phyloP scores from a whole-genome alignment of 129 eudicot species.

The Calendula officinalis region DNA sequence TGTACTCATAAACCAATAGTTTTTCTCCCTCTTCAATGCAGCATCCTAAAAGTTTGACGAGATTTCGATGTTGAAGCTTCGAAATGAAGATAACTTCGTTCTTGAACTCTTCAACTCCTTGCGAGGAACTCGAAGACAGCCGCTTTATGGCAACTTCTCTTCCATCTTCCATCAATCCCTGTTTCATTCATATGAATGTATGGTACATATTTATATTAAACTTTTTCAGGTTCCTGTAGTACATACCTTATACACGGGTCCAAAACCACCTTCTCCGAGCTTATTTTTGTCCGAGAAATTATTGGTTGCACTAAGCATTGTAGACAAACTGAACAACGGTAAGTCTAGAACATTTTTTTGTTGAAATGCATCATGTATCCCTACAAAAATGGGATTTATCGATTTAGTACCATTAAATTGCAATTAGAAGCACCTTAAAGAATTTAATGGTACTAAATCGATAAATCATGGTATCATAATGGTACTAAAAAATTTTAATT shows the following conservation, averaged over 20 bases:
- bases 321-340: conserved; percentile 2
- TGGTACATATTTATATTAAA: not conserved
- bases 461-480: too few relatives aligned
- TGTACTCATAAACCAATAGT: conserved; percentile 40
- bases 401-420: too few relatives aligned
- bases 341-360: not conserved
- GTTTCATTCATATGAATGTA: too few relatives aligned
- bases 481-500: too few relatives aligned
- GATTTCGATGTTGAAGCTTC: conserved; percentile 42
- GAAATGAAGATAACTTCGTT: conserved; percentile 40
- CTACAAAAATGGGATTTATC: not conserved
- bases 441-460: too few relatives aligned
- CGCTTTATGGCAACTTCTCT: conserved; percentile 42
- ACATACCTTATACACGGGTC: conserved; percentile 23
- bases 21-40: conserved; percentile 33
- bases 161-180: conserved; percentile 16
- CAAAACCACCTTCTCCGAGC: conserved; percentile 28
- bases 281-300: conserved; percentile 16
- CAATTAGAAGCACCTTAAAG: too few relatives aligned
- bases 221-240: too few relatives aligned
- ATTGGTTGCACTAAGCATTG: conserved; percentile 1
- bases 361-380: not conserved
- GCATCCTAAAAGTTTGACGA: conserved; percentile 35
- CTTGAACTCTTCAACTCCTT: conserved; percentile 42
- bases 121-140: conserved; percentile 35